Evolutionary conservation across 2,329 filamentous ascomycete species (phyloP).

Genomic region (Curvularia sp.): DNA sequence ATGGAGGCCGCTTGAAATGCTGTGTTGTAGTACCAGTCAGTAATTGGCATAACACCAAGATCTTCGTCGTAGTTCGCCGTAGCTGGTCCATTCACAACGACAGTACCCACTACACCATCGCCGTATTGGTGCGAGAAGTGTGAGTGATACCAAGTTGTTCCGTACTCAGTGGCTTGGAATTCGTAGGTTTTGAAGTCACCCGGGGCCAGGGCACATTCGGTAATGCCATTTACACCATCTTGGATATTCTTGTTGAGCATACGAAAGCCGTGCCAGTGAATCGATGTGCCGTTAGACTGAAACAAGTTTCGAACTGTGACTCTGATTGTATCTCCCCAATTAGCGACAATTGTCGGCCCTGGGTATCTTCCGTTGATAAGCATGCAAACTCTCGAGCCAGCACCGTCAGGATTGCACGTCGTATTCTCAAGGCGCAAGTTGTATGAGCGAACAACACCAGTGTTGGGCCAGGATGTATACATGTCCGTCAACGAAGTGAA

Average conservation of each 20-base stretch:
- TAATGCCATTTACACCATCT: conserved; percentile 61
- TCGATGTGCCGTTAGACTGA: conserved; percentile 65
- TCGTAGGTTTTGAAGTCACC: conserved; percentile 49
- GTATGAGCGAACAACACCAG: conserved; percentile 45
- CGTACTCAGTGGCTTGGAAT: conserved; percentile 43
- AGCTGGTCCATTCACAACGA: conserved; percentile 41
- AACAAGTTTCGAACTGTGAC: conserved; percentile 62
- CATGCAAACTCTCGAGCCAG: conserved; percentile 46
- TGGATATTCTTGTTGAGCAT: conserved; percentile 62
- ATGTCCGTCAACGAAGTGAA: conserved; percentile 52
- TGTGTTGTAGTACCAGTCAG: conserved; percentile 55
- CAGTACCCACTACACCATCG: conserved; percentile 51
- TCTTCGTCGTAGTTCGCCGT: conserved; percentile 43
- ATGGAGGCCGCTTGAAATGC: conserved; percentile 38
- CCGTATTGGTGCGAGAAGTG: conserved; percentile 55
- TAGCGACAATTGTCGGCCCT: conserved; percentile 66
- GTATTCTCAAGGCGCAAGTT: conserved; percentile 51
- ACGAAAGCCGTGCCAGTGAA: conserved; percentile 69
- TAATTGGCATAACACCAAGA: conserved; percentile 34
- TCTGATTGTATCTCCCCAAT: conserved; percentile 47
- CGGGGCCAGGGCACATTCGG: conserved; percentile 58
- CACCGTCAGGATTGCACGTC: conserved; percentile 53
- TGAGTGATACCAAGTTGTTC: conserved; percentile 51
- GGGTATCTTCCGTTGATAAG: conserved; percentile 62
- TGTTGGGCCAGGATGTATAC: conserved; percentile 51